These are phyloP conservation scores for Gastrolobium bilobum DNA, from an alignment of 306 rosid genomes.

Conservation along the genomic window DNA sequence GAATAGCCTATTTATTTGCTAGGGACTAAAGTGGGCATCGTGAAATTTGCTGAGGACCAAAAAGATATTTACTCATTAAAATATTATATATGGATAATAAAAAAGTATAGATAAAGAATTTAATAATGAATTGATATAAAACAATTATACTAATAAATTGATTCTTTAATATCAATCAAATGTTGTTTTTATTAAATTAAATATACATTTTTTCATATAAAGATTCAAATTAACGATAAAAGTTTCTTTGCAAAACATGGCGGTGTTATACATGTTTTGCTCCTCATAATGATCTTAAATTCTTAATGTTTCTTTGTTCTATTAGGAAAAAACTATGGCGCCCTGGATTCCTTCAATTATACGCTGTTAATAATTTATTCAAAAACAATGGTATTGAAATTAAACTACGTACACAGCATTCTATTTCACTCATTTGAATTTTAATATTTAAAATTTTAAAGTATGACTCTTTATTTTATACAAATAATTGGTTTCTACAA, in stretches of 20 bases:
- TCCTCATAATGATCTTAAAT: not conserved
- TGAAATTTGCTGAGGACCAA: too few species aligned
- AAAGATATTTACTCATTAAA: too few species aligned
- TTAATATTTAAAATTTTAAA: not conserved
- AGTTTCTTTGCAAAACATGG: not conserved
- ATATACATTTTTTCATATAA: too few species aligned
- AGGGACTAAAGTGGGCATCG: too few species aligned
- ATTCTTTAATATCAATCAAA: not conserved
- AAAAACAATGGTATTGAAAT: constrained; percentile 20
- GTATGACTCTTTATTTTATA: not conserved
- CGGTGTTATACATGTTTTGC: not conserved
- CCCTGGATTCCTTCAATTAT: not conserved
- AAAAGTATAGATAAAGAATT: constrained; percentile 7
- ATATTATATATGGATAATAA: not conserved
- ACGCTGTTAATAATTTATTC: not conserved
- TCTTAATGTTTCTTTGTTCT: not conserved
- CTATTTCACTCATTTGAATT: not conserved
- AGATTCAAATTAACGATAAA: not conserved
- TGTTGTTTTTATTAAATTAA: not conserved
- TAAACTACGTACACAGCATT: not conserved
- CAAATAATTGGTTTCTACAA: not conserved
- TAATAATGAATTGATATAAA: not conserved
- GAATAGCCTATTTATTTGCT: too few species aligned
- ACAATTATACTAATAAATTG: constrained; percentile 4
- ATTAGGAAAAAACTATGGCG: not conserved